A percentile compares a stretch with the other conserved stretches of the same genome.
These are phyloP conservation scores for Colletotrichum sojae DNA, from an alignment of 2,329 filamentous ascomycete species.

Conservation along the genomic window DNA sequence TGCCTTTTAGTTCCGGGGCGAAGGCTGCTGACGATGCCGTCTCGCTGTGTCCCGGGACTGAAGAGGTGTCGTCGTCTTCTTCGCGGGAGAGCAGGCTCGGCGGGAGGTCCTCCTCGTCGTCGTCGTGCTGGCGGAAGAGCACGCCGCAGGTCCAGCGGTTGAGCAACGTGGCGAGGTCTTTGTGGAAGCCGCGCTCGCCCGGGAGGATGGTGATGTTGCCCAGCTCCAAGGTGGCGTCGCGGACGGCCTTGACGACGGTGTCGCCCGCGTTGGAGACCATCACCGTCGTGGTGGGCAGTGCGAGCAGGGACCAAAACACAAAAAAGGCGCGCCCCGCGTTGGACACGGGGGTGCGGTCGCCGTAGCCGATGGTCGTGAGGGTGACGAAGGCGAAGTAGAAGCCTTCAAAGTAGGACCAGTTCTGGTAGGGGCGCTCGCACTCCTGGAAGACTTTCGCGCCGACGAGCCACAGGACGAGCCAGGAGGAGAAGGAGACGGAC, in stretches of 20 bases:
- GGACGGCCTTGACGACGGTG: slow-evolving; percentile 78
- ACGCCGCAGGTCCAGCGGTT: slow-evolving; percentile 29
- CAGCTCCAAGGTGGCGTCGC: slow-evolving; percentile 68
- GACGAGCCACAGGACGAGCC: slow-evolving; percentile 83
- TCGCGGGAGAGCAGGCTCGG: slow-evolving; percentile 57
- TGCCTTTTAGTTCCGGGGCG: slow-evolving; percentile 15
- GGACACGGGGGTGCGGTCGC: slow-evolving; percentile 82
- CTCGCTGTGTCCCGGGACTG: slow-evolving; percentile 6
- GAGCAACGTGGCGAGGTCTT: slow-evolving; percentile 59
- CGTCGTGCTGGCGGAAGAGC: slow-evolving; percentile 16
- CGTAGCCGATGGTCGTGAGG: slow-evolving; percentile 86
- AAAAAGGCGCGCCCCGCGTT: slow-evolving; percentile 89
- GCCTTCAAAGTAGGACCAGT: slow-evolving; percentile 82
- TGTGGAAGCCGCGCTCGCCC: slow-evolving; percentile 64
- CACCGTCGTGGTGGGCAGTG: slow-evolving; percentile 89
- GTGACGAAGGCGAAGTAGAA: slow-evolving; percentile 91
- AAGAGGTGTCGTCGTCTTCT: slow-evolving; percentile 32
- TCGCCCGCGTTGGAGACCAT: slow-evolving; percentile 88
- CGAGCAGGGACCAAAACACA: slow-evolving; percentile 91
- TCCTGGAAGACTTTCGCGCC: slow-evolving; percentile 81
- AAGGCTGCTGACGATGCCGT: not conserved
- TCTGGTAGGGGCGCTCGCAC: slow-evolving; percentile 67
- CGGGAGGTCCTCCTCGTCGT: slow-evolving; percentile 51
- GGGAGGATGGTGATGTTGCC: slow-evolving; percentile 74
- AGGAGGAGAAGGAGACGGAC: slow-evolving; percentile 75